Evolutionary conservation across 495 filamentous ascomycete genomes (phyloP).

Genomic region (Cercophora newfieldiana): DNA sequence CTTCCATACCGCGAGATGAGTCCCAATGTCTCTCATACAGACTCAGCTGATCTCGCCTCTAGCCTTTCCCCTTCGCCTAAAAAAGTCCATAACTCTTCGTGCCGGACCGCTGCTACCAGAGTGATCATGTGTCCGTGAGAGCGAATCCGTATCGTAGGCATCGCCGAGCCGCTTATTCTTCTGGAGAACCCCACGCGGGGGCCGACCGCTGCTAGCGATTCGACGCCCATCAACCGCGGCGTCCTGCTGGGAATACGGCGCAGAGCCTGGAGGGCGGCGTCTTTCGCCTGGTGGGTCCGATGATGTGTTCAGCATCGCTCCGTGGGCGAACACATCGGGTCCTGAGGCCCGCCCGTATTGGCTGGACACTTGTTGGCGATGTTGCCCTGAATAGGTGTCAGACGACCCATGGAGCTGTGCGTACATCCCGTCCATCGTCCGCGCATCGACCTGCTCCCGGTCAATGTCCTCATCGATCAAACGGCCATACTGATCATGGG

Average conservation of each 20-base stretch:
- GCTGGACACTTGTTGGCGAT: conserved; percentile 32
- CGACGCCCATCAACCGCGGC: conserved; percentile 26
- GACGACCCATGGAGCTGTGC: conserved; percentile 36
- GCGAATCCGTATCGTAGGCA: conserved; percentile 78
- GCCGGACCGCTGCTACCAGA: conserved; percentile 83
- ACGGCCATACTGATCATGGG: conserved; percentile 39
- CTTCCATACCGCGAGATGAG: neutral
- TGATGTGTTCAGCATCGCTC: conserved; percentile 46
- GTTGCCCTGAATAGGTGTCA: conserved; percentile 22
- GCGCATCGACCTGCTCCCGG: conserved; percentile 33
- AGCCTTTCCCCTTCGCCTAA: conserved; percentile 80
- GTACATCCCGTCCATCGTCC: conserved; percentile 44
- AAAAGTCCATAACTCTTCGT: conserved; percentile 96
- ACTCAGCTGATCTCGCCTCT: conserved; percentile 49
- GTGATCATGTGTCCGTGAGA: conserved; percentile 59
- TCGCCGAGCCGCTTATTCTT: conserved; percentile 88
- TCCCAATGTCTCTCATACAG: neutral
- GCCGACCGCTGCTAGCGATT: conserved; percentile 25
- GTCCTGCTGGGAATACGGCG: conserved; percentile 36
- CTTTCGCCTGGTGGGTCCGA: conserved; percentile 51
- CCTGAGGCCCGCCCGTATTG: conserved; percentile 38
- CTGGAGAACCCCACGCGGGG: conserved; percentile 61
- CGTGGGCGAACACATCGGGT: conserved; percentile 42
- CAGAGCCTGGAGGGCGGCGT: conserved; percentile 33
- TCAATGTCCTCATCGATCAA: conserved; percentile 38